A percentile compares a stretch with the other conserved stretches of the same genome.
phyloP scores from a whole-genome alignment of 192 early-diverging fungal genomes.

The Entophlyctis helioformis region DNA sequence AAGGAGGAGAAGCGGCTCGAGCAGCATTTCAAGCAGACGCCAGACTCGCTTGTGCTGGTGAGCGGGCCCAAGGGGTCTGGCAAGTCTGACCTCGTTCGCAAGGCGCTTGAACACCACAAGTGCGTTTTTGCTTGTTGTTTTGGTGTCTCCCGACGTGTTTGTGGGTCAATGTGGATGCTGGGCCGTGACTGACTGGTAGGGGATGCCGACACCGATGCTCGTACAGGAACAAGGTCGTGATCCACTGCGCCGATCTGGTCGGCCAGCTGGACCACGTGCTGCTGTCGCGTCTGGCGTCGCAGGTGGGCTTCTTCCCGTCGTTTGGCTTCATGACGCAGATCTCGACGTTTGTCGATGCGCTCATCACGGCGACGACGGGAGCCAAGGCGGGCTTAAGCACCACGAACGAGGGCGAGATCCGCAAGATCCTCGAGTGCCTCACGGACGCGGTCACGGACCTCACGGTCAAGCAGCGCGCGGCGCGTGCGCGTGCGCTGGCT shows the following conservation, averaged over 20 bases:
- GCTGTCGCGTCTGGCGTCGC: slow-evolving; percentile 62
- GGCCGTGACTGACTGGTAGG: background rate
- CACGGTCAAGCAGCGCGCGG: slow-evolving; percentile 19
- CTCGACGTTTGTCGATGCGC: slow-evolving; percentile 65
- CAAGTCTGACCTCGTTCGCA: slow-evolving; percentile 61
- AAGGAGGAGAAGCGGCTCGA: slow-evolving; percentile 41
- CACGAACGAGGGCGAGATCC: slow-evolving; percentile 70
- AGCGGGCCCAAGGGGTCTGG: slow-evolving; percentile 76
- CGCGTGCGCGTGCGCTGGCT: no score
- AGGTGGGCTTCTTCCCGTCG: slow-evolving; percentile 85
- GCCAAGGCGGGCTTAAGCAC: slow-evolving; percentile 61
- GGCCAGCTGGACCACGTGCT: slow-evolving; percentile 62
- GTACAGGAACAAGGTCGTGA: slow-evolving; percentile 52
- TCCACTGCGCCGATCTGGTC: slow-evolving; percentile 68
- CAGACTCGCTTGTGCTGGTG: slow-evolving; percentile 76
- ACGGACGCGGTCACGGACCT: slow-evolving; percentile 61
- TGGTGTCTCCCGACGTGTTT: no score
- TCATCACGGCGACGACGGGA: slow-evolving; percentile 80
- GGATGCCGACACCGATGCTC: background rate
- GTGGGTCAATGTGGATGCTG: background rate
- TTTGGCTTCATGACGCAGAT: slow-evolving; percentile 62
- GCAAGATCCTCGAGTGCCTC: slow-evolving; percentile 71
- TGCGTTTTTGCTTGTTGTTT: slow-evolving; percentile 19
- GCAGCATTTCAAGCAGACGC: slow-evolving; percentile 40
- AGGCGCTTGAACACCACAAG: slow-evolving; percentile 50